Evolutionary conservation across 768 basidiomycete genomes (phyloP), one percentile per base, ranked within the genome.

Genomic region (Amanita rubescens): DNA sequence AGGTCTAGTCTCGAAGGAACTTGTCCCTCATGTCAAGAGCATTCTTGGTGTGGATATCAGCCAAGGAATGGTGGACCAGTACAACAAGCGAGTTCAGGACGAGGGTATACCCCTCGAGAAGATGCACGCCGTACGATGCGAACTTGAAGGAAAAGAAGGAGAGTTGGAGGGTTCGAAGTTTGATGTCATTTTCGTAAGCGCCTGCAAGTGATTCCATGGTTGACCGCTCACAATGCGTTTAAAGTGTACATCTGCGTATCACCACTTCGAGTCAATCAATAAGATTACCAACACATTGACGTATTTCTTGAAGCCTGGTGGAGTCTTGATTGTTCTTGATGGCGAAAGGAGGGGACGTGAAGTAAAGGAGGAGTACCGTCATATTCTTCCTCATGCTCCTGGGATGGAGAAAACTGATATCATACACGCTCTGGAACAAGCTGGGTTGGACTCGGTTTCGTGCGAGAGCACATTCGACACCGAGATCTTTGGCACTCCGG

Each of bases 11-110:
- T 82, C 87, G 2, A 74, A 78, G 55, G 74, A 77, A 38, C 72
- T 90, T 19, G 79, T 78, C 0, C 72, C 80, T 1, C 69, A 85
- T 57, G 76, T 76, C 44, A 84, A 81, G 61, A 71, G 71, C 34
- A 76, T 90, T 57, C 67, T 89, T 11, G 89, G 87, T 7, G 79
- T 87, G 11, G 90, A 91, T 61, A 85, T 89, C 61, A 87, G 82
- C 67, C 80, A 82, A 57, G 76, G 68, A 0, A 78, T 82, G 72
- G 82, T 90, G 7, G 81, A 87, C 51, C 65, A 71, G 12, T 91
- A 79, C 71, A 87, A 87, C 63, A 60, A 66, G 49, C 69, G 72
- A 19, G 79, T 80, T 14, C 56, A 54, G n/a, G 77, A 83, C 53
- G 81, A 88, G 51, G 85, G 85, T 3, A 77, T 88, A 34, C 60